A percentile compares a stretch with the other conserved stretches of the same genome.
Evolutionary conservation across 495 filamentous ascomycete genomes (phyloP).

Genomic region (Aspergillus taichungensis): DNA sequence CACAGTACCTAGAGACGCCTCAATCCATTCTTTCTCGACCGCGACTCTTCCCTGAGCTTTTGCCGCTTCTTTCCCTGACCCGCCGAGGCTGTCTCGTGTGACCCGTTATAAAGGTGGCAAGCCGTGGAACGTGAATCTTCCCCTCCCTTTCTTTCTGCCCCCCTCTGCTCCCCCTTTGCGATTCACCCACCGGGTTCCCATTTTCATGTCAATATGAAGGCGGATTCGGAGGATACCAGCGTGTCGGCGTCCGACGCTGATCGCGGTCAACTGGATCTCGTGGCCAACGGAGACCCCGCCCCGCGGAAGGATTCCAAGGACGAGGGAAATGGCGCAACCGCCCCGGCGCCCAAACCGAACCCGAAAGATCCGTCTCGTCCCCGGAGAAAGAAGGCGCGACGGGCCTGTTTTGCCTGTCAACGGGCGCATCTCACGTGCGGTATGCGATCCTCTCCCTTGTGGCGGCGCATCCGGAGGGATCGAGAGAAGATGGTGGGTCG

Average conservation of each 20-base stretch:
- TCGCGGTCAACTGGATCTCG: constrained; percentile 41
- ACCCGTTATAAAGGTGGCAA: background rate
- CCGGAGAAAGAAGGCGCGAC: constrained; percentile 87
- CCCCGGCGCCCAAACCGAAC: constrained; percentile 11
- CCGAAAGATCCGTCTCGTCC: constrained; percentile 67
- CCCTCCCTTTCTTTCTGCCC: background rate
- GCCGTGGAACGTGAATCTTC: background rate
- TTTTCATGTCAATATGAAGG: constrained; percentile 43
- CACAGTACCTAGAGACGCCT: too few relatives aligned
- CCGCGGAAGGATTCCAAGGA: constrained; percentile 53
- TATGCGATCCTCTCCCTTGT: constrained; percentile 42
- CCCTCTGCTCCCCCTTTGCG: background rate
- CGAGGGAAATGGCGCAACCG: constrained; percentile 1
- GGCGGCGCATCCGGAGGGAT: background rate
- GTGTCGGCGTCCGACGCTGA: constrained; percentile 36
- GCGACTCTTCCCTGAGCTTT: too few relatives aligned
- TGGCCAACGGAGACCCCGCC: constrained; percentile 41
- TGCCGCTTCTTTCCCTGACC: too few relatives aligned
- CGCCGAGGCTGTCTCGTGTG: background rate
- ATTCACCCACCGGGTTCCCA: constrained; percentile 3
- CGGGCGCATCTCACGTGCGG: constrained; percentile 96
- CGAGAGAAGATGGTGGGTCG: background rate
- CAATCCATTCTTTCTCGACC: too few relatives aligned
- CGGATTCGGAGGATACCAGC: constrained; percentile 41
- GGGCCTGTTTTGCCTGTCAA: constrained; percentile 95